Base-by-base conservation (phyloP, 805 yeast genomes). In the Myxozyma neotropica region DNA sequence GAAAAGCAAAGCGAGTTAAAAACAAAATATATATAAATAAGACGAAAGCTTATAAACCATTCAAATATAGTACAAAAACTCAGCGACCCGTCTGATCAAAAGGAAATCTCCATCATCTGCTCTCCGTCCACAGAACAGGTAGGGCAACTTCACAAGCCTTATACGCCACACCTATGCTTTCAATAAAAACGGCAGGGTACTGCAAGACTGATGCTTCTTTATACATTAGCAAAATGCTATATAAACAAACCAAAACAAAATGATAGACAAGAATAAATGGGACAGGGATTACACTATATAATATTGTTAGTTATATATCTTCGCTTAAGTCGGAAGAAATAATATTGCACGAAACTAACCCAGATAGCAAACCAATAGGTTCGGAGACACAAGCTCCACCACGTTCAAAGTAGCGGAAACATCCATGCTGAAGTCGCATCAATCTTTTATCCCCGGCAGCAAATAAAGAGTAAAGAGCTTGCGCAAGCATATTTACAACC, bases 161-260 rank as follows among this genome's bases (percentile, higher is more conserved):
- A 57, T 44, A 50, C 17, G 67, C 50, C 27, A 65, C 62, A 1
- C 39, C 48, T 7, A 67, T 26, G 23, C 58, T 39, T 40, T 68
- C 65, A 24, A 61, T 6, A 21, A 58, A 24, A 4, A 61, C 36
- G n/a, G 58, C 44, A 2, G 70, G 70, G 31, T 66, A 65, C 38
- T 52, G 55, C 21, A 27, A 13, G n/a, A 19, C 39, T 19, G 52
- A 13, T 19, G 70, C 60, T 21, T 33, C 58, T 7, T n/a, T 17
- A 31, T 64, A 58, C 44, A 65, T 40, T 7, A 38, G 29, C 15
- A 27, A 57, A n/a, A 93, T 84, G 5, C 93, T 81, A 72, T 88
- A 92, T 68, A 93, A 82, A 1, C 97, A 98, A 52, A 94, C 98
- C 49, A 87, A 80, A 74, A 89, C 89, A 75, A 94, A 94, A 68